Evolutionary conservation across 2,329 filamentous ascomycete genomes (phyloP).

Genomic region (Dothidotthia symphoricarpi): DNA sequence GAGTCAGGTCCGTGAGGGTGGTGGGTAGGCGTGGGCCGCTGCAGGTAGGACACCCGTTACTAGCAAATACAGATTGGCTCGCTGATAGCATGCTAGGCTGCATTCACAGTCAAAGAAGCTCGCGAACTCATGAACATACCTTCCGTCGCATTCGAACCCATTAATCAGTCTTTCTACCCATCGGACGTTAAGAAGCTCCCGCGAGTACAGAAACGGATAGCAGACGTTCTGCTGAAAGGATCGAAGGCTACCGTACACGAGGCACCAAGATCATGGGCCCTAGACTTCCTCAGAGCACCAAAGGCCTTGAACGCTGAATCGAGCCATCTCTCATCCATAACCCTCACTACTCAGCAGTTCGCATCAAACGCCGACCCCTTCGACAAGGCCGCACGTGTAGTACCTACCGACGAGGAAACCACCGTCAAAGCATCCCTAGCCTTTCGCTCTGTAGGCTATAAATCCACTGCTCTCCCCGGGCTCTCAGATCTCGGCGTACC

Average conservation of each 20-base stretch:
- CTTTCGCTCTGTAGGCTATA: slow-evolving; percentile 95
- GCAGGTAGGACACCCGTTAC: slow-evolving; percentile 57
- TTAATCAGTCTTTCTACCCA: slow-evolving; percentile 67
- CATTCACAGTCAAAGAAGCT: slow-evolving; percentile 93
- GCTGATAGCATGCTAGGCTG: slow-evolving; percentile 59
- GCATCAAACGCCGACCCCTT: slow-evolving; percentile 44
- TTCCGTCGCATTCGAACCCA: slow-evolving; percentile 67
- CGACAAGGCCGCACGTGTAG: slow-evolving; percentile 53
- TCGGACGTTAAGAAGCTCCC: slow-evolving; percentile 66
- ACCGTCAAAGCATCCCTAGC: slow-evolving; percentile 67
- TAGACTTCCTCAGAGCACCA: slow-evolving; percentile 84
- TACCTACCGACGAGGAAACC: slow-evolving; percentile 45
- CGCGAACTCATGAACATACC: slow-evolving; percentile 81
- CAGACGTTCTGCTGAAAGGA: slow-evolving; percentile 78
- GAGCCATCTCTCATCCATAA: slow-evolving; percentile 60
- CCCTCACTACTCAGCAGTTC: slow-evolving; percentile 59
- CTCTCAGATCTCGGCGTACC: slow-evolving; percentile 71
- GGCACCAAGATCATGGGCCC: slow-evolving; percentile 70
- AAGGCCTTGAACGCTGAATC: slow-evolving; percentile 60
- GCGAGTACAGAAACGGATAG: slow-evolving; percentile 71
- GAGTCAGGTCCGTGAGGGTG: slow-evolving; percentile 76
- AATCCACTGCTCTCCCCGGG: slow-evolving; percentile 72
- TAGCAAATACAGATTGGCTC: no score
- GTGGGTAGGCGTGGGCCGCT: slow-evolving; percentile 85
- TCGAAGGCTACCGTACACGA: slow-evolving; percentile 53